Base-by-base conservation (phyloP, 1,284 basidiomycete genomes). In the Apiotrichum laibachii region DNA sequence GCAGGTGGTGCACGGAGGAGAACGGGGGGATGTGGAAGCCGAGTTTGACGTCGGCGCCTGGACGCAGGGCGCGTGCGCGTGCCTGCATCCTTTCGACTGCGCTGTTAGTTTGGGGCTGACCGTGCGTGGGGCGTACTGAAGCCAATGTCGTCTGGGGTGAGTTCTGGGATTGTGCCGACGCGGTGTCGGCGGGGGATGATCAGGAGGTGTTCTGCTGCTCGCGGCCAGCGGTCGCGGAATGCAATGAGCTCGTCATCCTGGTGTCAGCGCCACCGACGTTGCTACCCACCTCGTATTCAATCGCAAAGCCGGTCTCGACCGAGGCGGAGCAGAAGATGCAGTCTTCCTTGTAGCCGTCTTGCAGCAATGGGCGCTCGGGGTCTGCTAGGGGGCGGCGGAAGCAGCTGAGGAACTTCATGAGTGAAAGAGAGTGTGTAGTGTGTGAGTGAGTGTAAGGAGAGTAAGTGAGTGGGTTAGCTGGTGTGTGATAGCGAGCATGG, bases 1-100 rank as follows among this genome's bases (percentile, higher is more conserved):
- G 90, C 16, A 92, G 78, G 73, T 92, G 89, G 33, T 85, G 78
- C 2, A 92, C 84, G n/a, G 86, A 88, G 59, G 84, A 86, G 73
- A 89, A 88, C 0, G 90, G 90, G 0, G 89, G 88, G 62, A 91
- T 88, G 72, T 91, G 88, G 67, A 89, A 90, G 1, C 89, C 88
- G 73, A 89, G 80, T 61, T 86, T 88, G 53, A n/a, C 58, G 50
- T 39, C 34, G 52, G 64, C 47, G 56, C 19, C 72, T 6, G 52
- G 52, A 8, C 53, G 61, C 65, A 77, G 55, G 84, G 72, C 46
- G 48, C 83, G 72, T 4, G 86, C 89, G 39, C 89, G 82, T 8
- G 69, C 69, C 64, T 82, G 79, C 88, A 91, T 88, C 16, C 79
- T 76, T 60, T 75, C 76, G 11, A 89, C 87, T 87, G 67, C 2